Evolutionary conservation across 352 stramenopile genomes (phyloP), one percentile per base, ranked within the genome.

Genomic region (Globisporangium iwayamae): DNA sequence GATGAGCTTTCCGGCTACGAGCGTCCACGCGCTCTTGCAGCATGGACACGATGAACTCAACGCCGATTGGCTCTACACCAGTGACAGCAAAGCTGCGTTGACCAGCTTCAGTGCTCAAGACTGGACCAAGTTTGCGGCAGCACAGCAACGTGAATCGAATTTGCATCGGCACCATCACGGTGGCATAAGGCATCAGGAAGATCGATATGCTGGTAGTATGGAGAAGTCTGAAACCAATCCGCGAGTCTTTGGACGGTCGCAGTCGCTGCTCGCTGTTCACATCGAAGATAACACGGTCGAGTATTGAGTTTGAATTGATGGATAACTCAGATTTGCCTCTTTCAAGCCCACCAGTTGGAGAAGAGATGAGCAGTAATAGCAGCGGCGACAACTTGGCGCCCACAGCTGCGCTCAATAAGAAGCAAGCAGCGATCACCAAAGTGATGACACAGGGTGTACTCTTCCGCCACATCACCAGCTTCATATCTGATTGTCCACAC

Each of bases 1-100:
- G 0, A 53, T 90, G 4, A 68, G 70, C 53, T 89, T 80, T 48
- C 83, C 83, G 0, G 25, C 78, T 16, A 56, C 71, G 13, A 81
- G 55, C 36, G 68, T 75, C 10, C 48, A 75, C 13, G 55, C 69
- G 16, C 62, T 86, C 5, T 41, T 79, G 14, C 60, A 77, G 7
- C 65, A 62, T 48, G 65, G 63, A 8, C 61, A 61, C 36, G n/a
- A 47, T 2, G 62, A 70, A 5, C 61, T 82, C 13, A 2, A 46
- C 13, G 59, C 30, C 0, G 71, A 87, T 36, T 39, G 78, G 22
- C 64, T 87, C 5, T 84, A 71, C 10, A 22, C 6, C 20, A 30
- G 20, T 22, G 28, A 34, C 22, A n/a, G 6, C 6, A n/a, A 9
- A 6, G 18, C 55, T 51, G 7, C 55, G 22, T 22, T 61, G 70